phyloP scores from a whole-genome alignment of 2,329 filamentous ascomycete species.

The Dactylellina haptotyla region DNA sequence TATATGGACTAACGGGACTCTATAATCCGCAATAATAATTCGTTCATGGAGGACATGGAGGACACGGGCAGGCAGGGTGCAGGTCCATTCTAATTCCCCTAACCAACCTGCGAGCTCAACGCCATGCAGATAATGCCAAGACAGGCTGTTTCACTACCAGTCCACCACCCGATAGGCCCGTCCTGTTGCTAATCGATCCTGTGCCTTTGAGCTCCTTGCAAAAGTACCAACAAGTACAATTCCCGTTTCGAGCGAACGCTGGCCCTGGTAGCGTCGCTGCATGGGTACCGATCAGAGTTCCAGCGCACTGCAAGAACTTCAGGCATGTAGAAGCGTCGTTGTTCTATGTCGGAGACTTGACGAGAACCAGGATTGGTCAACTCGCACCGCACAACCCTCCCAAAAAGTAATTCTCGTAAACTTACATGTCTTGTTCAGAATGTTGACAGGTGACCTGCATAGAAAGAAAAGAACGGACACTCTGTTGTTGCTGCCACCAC shows the following conservation, averaged over 20 bases:
- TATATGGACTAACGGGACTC: constrained; percentile 16
- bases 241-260: neutral
- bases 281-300: too few relatives aligned
- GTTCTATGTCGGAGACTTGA: constrained; percentile 17
- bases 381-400: neutral
- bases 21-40: too few relatives aligned
- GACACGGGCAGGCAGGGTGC: neutral
- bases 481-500: neutral
- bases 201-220: constrained; percentile 14
- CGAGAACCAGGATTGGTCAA: constrained; percentile 22
- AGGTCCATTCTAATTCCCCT: neutral
- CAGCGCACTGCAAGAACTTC: constrained; percentile 8
- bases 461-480: too few relatives aligned
- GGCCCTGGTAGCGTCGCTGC: neutral
- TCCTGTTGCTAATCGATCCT: constrained; percentile 13
- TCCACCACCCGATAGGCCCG: constrained; percentile 32
- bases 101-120: constrained; percentile 23
- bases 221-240: neutral
- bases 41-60: too few relatives aligned
- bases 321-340: constrained; percentile 34
- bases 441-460: constrained; percentile 48
- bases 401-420: constrained; percentile 4
- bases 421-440: constrained; percentile 28
- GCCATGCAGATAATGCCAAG: constrained; percentile 38
- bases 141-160: constrained; percentile 37